A percentile compares a stretch with the other conserved stretches of the same genome.
Conservation (phyloP, 371 early-diverging fungal genomes). For the Saksenaea oblongispora region DNA sequence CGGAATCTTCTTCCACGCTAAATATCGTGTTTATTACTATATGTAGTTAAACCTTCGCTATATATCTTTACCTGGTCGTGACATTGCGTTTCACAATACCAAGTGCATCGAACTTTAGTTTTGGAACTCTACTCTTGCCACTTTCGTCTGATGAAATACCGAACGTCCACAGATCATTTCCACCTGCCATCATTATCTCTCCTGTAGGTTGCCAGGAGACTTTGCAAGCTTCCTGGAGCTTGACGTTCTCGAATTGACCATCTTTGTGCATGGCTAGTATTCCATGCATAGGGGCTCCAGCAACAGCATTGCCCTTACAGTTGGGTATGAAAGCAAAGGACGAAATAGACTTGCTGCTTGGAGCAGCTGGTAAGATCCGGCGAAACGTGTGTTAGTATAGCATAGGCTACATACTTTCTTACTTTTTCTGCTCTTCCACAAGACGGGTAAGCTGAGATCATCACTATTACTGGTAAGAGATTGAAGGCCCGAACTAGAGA, state of each 20-base stretch:
- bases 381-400: neutral
- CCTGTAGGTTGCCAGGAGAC: constrained; percentile 69
- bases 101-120: neutral
- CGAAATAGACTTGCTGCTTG: constrained; percentile 3
- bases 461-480: constrained; percentile 12
- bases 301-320: constrained; percentile 21
- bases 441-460: constrained; percentile 55
- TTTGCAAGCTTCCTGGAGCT: constrained; percentile 63
- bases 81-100: neutral
- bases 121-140: neutral
- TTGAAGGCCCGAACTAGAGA: constrained; percentile 13
- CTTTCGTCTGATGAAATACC: neutral
- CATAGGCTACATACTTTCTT: constrained; percentile 22
- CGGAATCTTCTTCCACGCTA: neutral
- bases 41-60: neutral
- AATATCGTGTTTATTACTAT: neutral
- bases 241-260: constrained; percentile 55
- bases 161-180: constrained; percentile 31
- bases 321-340: constrained; percentile 66
- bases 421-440: constrained; percentile 69
- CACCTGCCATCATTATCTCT: constrained; percentile 55
- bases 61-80: neutral
- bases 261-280: constrained; percentile 63
- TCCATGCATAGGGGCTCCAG: constrained; percentile 28
- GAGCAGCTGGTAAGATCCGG: neutral